Percentiles rank a stretch among this genome's conserved stretches.
Evolutionary conservation across 2,329 filamentous ascomycete species (phyloP).

Genomic region (Domatiomyces catenatus): DNA sequence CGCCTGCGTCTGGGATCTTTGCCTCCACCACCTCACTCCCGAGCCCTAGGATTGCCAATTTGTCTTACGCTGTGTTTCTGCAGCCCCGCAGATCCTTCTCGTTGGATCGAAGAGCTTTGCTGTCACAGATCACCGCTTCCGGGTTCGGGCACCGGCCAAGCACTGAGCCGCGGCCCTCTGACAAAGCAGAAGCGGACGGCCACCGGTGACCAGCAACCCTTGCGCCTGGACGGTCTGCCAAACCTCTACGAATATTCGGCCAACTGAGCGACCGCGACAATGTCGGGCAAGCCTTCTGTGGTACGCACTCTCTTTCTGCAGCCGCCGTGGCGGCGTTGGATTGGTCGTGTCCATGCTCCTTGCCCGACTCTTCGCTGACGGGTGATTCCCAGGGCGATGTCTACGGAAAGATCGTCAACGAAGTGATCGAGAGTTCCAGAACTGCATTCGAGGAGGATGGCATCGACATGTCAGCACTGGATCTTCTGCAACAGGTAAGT

Average conservation of each 20-base stretch:
- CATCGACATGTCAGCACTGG: constrained; percentile 70
- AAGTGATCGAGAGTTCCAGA: constrained; percentile 78
- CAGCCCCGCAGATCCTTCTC: not conserved
- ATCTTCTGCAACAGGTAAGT: constrained; percentile 77
- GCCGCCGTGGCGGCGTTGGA: not conserved
- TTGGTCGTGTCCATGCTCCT: not conserved
- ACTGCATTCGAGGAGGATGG: constrained; percentile 96
- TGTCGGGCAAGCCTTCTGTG: not conserved
- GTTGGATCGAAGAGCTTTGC: not conserved
- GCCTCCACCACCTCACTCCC: not conserved
- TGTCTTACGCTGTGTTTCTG: not conserved
- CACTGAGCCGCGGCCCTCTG: not conserved
- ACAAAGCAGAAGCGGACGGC: not conserved
- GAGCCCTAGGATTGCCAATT: not conserved
- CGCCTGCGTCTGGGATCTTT: not conserved
- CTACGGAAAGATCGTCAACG: constrained; percentile 81
- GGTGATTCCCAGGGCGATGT: constrained; percentile 47
- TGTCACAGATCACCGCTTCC: not conserved
- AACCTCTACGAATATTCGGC: not conserved
- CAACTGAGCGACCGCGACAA: not conserved
- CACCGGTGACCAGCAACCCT: not conserved
- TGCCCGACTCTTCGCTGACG: constrained; percentile 1
- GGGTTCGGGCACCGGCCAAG: not conserved
- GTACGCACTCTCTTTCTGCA: not conserved
- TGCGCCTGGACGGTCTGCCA: not conserved